Conservation (phyloP, 116 monocot species). For the Posidonia oceanica region DNA sequence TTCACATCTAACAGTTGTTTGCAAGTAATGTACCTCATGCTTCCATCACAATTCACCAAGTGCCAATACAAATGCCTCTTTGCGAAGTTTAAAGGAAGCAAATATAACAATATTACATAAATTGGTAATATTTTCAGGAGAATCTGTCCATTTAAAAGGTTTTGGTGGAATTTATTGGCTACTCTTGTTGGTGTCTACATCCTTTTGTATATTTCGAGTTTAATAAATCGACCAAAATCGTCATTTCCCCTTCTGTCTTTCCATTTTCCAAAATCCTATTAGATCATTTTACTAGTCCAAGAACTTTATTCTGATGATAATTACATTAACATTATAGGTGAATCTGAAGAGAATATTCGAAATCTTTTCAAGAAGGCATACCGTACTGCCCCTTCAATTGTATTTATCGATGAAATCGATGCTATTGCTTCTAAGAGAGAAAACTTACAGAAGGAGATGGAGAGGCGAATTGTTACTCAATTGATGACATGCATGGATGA, state of each 20-base stretch:
- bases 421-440: slow-evolving; percentile 96
- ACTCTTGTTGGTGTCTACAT: not conserved
- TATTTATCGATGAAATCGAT: slow-evolving; percentile 98
- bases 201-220: too few species aligned
- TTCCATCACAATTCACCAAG: too few species aligned
- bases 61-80: too few species aligned
- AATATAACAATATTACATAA: too few species aligned
- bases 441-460: slow-evolving; percentile 88
- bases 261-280: too few species aligned
- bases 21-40: not conserved
- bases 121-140: too few species aligned
- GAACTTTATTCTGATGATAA: too few species aligned
- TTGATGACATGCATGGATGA: slow-evolving; percentile 99
- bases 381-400: slow-evolving; percentile 80
- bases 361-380: slow-evolving; percentile 83
- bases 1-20: not conserved
- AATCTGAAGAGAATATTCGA: slow-evolving; percentile 86
- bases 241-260: too few species aligned
- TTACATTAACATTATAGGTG: slow-evolving; percentile 32
- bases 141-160: not conserved
- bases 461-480: slow-evolving; percentile 88
- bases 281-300: too few species aligned
- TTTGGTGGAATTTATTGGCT: too few species aligned
- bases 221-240: too few species aligned
- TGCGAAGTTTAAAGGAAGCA: too few species aligned